Base-by-base conservation (phyloP, 768 basidiomycete species). In the Phaffia australis region DNA sequence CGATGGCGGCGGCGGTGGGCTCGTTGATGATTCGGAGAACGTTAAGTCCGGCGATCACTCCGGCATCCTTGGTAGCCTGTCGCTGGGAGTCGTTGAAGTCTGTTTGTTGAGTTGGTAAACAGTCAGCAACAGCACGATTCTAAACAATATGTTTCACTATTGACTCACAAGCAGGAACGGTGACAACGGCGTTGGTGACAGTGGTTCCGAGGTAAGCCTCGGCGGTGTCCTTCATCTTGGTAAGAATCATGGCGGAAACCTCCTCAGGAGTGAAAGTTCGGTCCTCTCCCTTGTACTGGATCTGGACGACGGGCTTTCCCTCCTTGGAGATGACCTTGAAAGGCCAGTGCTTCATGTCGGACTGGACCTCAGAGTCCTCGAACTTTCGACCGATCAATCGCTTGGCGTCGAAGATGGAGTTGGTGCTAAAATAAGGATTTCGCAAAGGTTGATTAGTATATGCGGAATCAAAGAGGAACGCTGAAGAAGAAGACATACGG, bases 31-130 rank as follows among this genome's bases (percentile, higher is more conserved):
- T 69, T 50, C 67, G 67, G 27, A 69, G 67, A 32, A 69, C 67
- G 67, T 69, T 69, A 25, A 69, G 67, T n/a, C 67, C 67, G 52
- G 67, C 67, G 42, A 69, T 69, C 50, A 69, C 63, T 49, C 67
- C 67, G 49, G 67, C 67, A 32, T 69, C 67, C 81, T 95, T 98
- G 73, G 94, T 98, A 25, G 94, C 94, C 75, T 94, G 91, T 76
- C 94, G 88, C 76, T 98, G 94, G 29, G 94, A 93, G 81, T 98
- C 92, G 78, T 98, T 98, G 83, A 97, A 97, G 82, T 97, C 75
- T 76, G 55, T 29, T 1, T 49, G 19, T 18, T 21, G 47, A 7
- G 35, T 6, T n/a, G 42, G 3, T 42, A 1, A 21, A 35, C 48
- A 14, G 51, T 63, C 27, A 61, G 54, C 50, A 19, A 57, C 0